Evolutionary conservation across 495 filamentous ascomycete species (phyloP), one percentile per base, ranked within the genome.

Genomic region (Chaetomium cochliodes): DNA sequence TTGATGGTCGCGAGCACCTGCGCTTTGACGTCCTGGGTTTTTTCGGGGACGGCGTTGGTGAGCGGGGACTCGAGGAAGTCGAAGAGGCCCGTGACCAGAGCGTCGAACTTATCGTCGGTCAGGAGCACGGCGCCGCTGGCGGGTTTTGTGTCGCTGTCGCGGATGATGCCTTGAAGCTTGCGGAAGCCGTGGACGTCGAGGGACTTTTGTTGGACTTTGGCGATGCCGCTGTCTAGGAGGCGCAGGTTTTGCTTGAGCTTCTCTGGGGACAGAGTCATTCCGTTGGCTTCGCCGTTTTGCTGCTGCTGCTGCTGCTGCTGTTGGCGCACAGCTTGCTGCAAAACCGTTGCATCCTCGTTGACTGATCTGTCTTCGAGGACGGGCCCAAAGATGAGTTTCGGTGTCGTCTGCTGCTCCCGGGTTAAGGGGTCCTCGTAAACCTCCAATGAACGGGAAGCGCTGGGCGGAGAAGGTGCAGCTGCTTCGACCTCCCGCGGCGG

Each of bases 181-280:
- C 93, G 87, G 77, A 97, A 96, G 58, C 90, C 92, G 67, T 92
- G 90, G 6, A 92, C 90, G 70, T 96, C 92, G 42, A 97, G 84
- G 8, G 84, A 85, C 65, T 85, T 82, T 12, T 85, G 83, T 41
- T 84, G 85, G 58, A 97, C 86, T 37, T 89, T 88, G 23, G 83
- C 79, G 66, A 96, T 91, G 55, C 89, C 91, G 67, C 90, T 94
- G 44, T 85, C 82, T 3, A 97, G 83, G 37, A 96, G 73, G 39
- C 82, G 79, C 9, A 74, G 72, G 53, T 84, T 82, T 62, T 83
- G 81, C 47, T 81, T 80, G 23, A 74, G 67, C 59, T 85, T 85
- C 26, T 86, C 82, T 0, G 81, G 79, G 2, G 78, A 78, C 37
- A 68, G 67, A 18, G 71, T 57, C 12, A 70, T 65, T 7, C 64